Base-by-base conservation (phyloP, 1,284 basidiomycete species). In the Boletus smithii region DNA sequence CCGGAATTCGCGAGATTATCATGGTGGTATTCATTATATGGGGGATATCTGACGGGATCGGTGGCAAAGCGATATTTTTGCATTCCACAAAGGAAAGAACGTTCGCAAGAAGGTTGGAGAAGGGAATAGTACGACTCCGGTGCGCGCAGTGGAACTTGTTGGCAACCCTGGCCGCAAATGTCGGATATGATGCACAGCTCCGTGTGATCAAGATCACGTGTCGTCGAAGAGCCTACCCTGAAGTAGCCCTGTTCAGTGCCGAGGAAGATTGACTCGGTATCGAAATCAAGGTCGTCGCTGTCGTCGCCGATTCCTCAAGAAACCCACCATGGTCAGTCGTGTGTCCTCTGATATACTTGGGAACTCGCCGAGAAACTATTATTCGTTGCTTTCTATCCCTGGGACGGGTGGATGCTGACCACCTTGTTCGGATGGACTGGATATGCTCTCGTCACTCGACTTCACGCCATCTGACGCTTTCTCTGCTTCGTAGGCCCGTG, bases 401-500 rank as follows among this genome's bases (percentile, higher is more conserved):
- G 46, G 38, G 32, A 51, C 49, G 51, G 60, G 20, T 63, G 63
- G 66, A 68, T 65, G 60, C 31, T 32, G 29, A 23, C 17, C 26
- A 11, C 39, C 20, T 29, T 20, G 33, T 44, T 44, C 45, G 46
- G 67, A 68, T 63, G 61, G 27, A 51, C 43, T 50, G 41, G 42
- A 49, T 44, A 59, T 35, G 8, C 22, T 38, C 20, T 27, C n/a
- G 29, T 32, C 24, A 41, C 42, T 3, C 34, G 20, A 32, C 33
- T 11, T 40, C 32, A 33, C 20, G 14, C 9, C 26, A 44, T 39
- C 53, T 69, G 29, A 67, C 41, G 14, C 37, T 5, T 49, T 54
- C 27, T 44, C n/a, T 55, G 35, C 58, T 57, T 46, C 43, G n/a
- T 61, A 93, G 91, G 91, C 83, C 69, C 87, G 95, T 74, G 95